phyloP scores from a whole-genome alignment of 345 rosid genomes.

The Syzygium grande region DNA sequence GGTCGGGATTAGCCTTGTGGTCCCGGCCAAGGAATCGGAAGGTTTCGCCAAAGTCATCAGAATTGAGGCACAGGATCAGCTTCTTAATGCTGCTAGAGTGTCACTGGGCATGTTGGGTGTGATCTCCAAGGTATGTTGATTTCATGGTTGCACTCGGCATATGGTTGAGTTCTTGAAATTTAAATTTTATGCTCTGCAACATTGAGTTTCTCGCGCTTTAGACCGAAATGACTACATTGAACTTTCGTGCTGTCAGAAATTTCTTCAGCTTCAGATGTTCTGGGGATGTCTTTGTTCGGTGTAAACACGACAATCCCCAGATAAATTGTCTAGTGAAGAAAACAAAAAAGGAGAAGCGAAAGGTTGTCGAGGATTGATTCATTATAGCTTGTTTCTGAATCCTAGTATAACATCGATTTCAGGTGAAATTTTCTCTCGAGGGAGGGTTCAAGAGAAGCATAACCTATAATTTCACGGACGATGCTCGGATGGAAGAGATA shows the following conservation, averaged over 20 bases:
- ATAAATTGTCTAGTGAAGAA: not conserved
- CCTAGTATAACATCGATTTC: not conserved
- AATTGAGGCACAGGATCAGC: slow-evolving; percentile 41
- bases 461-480: slow-evolving; percentile 59
- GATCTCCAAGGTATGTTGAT: slow-evolving; percentile 67
- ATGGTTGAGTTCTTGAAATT: not conserved
- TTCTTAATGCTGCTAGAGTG: slow-evolving; percentile 63
- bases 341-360: not conserved
- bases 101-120: slow-evolving; percentile 73
- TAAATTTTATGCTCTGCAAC: not conserved
- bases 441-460: slow-evolving; percentile 68
- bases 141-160: not conserved
- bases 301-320: not conserved
- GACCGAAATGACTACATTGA: not conserved
- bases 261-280: not conserved
- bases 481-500: slow-evolving; percentile 39
- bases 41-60: slow-evolving; percentile 56
- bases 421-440: slow-evolving; percentile 67
- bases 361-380: not conserved
- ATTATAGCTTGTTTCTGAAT: not conserved
- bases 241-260: not conserved
- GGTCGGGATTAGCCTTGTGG: slow-evolving; percentile 49
- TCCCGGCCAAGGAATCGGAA: slow-evolving; percentile 45
- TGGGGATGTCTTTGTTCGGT: no score
- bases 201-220: not conserved